Base-by-base conservation (phyloP, 2,329 filamentous ascomycete species). In the Cordyceps tenuipes region DNA sequence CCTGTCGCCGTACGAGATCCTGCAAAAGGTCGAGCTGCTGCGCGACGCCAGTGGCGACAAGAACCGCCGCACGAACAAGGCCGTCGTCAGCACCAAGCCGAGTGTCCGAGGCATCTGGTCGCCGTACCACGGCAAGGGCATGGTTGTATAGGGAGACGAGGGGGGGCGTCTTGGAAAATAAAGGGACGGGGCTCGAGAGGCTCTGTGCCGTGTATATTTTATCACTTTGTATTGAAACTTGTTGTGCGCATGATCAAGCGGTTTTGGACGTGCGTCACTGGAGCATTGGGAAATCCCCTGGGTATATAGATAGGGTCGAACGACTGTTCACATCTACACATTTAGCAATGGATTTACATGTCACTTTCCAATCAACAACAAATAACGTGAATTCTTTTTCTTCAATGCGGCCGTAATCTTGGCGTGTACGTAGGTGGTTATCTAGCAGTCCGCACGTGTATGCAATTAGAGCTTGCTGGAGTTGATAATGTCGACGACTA, bases 41-140 rank as follows among this genome's bases (percentile, higher is more conserved):
- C 81, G 88, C 62, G 85, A 91, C 71, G 84, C 87, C 23, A 91
- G 82, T 66, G 90, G 90, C 62, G 87, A 90, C 74, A 90, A 88
- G 79, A 73, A 89, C 68, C 83, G 77, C 76, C 79, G 73, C 67
- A 77, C 80, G 62, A 84, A 78, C 71, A 88, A 87, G 75, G 81
- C 85, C 10, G 83, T 88, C 55, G 79, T 76, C 64, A 87, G 84
- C 72, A 80, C 81, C 70, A 86, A 82, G 70, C 76, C 82, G 64
- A 86, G 84, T 75, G 85, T 89, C 57, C 81, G 86, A 77, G 86
- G 86, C 65, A 76, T 89, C 63, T 89, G 86, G 85, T 86, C 82
- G 72, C 86, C 86, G 52, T 88, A 86, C 71, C 86, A 89, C 71
- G 83, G 84, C 64, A 77, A 77, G 60, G 81, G 81, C 31, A 76